Evolutionary conservation across 2,329 filamentous ascomycete genomes (phyloP).

Genomic region (Blastomyces gilchristii): DNA sequence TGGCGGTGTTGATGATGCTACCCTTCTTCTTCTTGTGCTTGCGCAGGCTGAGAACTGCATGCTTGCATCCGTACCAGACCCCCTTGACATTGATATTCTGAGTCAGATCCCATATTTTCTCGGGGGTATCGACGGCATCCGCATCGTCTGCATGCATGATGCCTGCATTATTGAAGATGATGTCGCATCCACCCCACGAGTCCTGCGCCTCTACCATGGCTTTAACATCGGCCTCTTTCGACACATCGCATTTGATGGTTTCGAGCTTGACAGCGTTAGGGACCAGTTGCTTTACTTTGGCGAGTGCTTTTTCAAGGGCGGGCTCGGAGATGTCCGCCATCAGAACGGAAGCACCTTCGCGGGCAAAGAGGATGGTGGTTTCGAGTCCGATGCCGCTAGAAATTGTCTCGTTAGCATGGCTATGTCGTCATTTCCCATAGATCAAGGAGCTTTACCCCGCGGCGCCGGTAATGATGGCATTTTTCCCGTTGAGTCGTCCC

Average conservation of each 20-base stretch:
- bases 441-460: constrained; percentile 55
- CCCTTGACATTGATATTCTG: constrained; percentile 95
- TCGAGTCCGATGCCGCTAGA: constrained; percentile 77
- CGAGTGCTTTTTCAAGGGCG: constrained; percentile 64
- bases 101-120: constrained; percentile 89
- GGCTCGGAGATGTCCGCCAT: constrained; percentile 75
- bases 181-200: constrained; percentile 74
- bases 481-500: constrained; percentile 52
- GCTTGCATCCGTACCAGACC: constrained; percentile 94
- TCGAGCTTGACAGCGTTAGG: constrained; percentile 53
- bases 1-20: constrained; percentile 71
- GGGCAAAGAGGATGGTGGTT: constrained; percentile 78
- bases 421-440: neutral
- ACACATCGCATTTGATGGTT: constrained; percentile 63
- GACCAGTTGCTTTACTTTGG: constrained; percentile 64
- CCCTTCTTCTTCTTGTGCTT: constrained; percentile 62
- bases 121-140: constrained; percentile 71
- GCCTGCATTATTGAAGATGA: constrained; percentile 96
- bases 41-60: constrained; percentile 72
- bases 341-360: constrained; percentile 75
- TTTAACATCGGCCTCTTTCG: constrained; percentile 70
- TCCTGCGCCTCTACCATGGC: constrained; percentile 66
- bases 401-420: neutral
- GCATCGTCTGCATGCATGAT: constrained; percentile 86
- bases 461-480: constrained; percentile 70